Evolutionary conservation across 495 filamentous ascomycete species (phyloP), one percentile per base, ranked within the genome.

Genomic region (Rostrohypoxylon terebratum): DNA sequence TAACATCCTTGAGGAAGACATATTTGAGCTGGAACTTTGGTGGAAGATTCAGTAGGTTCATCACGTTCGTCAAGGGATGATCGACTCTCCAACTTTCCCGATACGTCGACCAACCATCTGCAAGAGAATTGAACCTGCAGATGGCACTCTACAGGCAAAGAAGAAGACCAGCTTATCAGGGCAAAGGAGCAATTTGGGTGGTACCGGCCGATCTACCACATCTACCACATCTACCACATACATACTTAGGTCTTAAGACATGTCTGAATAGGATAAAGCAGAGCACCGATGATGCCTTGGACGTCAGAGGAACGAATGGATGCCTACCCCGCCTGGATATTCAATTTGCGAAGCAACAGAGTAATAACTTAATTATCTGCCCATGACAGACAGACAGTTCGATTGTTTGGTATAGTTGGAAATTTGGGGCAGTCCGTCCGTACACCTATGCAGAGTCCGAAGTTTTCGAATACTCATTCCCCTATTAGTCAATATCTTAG

Each of bases 51-150:
- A 59, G 59, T 50, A 34, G 62, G 51, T 73, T 44, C 65, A 59
- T 50, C 59, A 34, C 66, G 44, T 69, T 50, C 65, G 40, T 50
- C 54, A 62, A 61, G 34, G 42, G 47, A 59, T 63, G 62, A 63
- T 69, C 62, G 14, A 63, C 71, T 33, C 71, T 33, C 66, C 66
- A 68, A 73, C 61, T 53, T 66, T 58, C 48, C 66, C 45, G 34
- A 67, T 69, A 59, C 50, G 34, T 74, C 25, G 51, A 51, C 71
- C 66, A 69, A 66, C 71, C 66, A 67, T 74, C 23, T 63, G 54
- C 59, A 36, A 66, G 57, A 61, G 63, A 59, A 31, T 66, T 59
- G 65, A 68, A 63, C 50, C 58, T 64, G 48, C 61, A 68, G 60
- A 74, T 69, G 57, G 47, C 34, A 73, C 53, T 54, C 40, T 58